phyloP scores from a whole-genome alignment of 352 stramenopile species.

The Globisporangium polare region DNA sequence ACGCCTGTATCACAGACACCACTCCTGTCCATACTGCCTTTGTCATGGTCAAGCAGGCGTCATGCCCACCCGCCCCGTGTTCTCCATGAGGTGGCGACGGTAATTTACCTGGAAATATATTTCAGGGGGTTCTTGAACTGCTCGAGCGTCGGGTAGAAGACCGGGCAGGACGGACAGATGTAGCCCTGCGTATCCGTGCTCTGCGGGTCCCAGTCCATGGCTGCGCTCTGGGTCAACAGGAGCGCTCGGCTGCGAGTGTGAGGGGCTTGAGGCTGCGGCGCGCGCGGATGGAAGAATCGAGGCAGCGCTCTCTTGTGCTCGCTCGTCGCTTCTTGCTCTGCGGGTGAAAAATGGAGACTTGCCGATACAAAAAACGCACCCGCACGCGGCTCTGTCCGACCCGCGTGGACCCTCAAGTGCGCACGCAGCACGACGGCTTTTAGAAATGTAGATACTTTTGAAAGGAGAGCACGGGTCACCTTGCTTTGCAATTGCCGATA shows the following conservation, averaged over 20 bases:
- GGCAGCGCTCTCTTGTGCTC: not conserved
- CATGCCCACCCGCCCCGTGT: not conserved
- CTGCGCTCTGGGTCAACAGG: not conserved
- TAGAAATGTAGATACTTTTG: not conserved
- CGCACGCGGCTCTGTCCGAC: not conserved
- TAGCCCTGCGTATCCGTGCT: slow-evolving; percentile 56
- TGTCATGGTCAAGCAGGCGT: not conserved
- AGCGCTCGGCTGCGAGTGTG: not conserved
- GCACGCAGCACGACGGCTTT: not conserved
- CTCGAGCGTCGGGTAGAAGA: slow-evolving; percentile 83
- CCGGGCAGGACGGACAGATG: slow-evolving; percentile 79
- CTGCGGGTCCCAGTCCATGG: slow-evolving; percentile 71
- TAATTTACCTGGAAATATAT: slow-evolving; percentile 92
- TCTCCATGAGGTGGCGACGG: slow-evolving; percentile 2
- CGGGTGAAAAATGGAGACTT: slow-evolving; percentile 2
- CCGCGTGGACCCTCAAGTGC: not conserved
- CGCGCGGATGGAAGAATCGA: slow-evolving; percentile 1
- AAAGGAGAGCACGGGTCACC: not conserved
- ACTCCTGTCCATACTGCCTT: not conserved
- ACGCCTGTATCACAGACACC: not conserved
- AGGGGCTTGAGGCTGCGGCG: not conserved
- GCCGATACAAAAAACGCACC: not conserved
- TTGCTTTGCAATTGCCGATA: not conserved
- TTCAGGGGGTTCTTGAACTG: slow-evolving; percentile 89
- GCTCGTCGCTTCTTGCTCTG: not conserved